These are phyloP conservation scores for Rubus parviflorus DNA, from an alignment of 306 rosid genomes.

Conservation along the genomic window DNA sequence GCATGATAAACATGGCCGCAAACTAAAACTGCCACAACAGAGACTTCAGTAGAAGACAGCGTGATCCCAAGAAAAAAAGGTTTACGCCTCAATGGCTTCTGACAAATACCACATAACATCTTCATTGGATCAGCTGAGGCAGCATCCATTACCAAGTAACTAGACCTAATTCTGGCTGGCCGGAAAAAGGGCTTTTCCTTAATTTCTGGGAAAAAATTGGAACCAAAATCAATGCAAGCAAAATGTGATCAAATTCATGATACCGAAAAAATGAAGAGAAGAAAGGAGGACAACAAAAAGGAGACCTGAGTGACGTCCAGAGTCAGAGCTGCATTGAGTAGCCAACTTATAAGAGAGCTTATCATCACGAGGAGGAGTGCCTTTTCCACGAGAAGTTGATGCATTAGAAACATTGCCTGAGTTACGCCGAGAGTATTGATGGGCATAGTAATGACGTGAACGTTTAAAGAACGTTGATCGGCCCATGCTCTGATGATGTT, in stretches of 20 bases:
- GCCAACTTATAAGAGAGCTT: slow-evolving; percentile 59
- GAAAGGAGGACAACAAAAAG: slow-evolving; percentile 15
- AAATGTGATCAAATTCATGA: not conserved
- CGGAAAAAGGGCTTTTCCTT: slow-evolving; percentile 47
- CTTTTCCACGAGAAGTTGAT: slow-evolving; percentile 69
- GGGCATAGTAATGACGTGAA: slow-evolving; percentile 75
- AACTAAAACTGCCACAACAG: slow-evolving; percentile 73
- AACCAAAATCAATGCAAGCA: not conserved
- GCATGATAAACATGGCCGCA: slow-evolving; percentile 92
- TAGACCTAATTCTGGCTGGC: slow-evolving; percentile 75
- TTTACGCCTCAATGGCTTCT: slow-evolving; percentile 61
- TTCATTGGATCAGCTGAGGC: slow-evolving; percentile 45
- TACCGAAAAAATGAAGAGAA: not conserved
- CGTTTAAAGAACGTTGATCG: slow-evolving; percentile 75
- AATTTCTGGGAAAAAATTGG: slow-evolving; percentile 36
- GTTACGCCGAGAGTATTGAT: slow-evolving; percentile 85
- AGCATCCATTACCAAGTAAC: slow-evolving; percentile 42
- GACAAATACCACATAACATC: slow-evolving; percentile 67
- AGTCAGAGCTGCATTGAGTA: slow-evolving; percentile 49
- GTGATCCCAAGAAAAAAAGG: slow-evolving; percentile 47
- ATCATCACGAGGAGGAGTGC: slow-evolving; percentile 46
- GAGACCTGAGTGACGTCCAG: slow-evolving; percentile 50
- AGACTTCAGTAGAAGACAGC: slow-evolving; percentile 50
- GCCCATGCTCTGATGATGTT: slow-evolving; percentile 66
- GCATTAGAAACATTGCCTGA: slow-evolving; percentile 53